These are phyloP conservation scores for Calcarisporium arbuscula DNA, from an alignment of 2,329 filamentous ascomycete species.

Conservation along the genomic window DNA sequence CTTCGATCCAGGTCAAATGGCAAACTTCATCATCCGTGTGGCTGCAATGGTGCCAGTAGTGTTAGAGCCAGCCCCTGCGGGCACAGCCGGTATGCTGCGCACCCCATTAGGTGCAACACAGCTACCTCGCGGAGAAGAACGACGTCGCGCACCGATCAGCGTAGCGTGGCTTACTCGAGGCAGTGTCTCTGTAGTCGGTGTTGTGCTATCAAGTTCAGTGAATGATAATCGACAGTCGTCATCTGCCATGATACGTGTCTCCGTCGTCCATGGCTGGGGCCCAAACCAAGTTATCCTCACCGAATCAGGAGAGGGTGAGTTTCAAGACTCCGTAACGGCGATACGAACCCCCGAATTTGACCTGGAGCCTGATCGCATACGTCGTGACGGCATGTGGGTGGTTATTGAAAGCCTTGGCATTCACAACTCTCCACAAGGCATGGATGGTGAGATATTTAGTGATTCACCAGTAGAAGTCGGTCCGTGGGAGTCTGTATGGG, in stretches of 20 bases:
- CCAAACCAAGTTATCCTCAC: conserved; percentile 60
- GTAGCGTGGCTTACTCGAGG: conserved; percentile 51
- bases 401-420: conserved; percentile 75
- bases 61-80: conserved; percentile 58
- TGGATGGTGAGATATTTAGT: conserved; percentile 48
- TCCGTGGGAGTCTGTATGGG: conserved; percentile 42
- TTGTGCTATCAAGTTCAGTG: conserved; percentile 15
- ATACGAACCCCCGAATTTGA: conserved; percentile 70
- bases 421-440: conserved; percentile 30
- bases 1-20: conserved; percentile 73
- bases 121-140: conserved; percentile 37
- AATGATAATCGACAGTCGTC: conserved; percentile 25
- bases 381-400: conserved; percentile 62
- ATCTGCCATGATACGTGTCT: conserved; percentile 58
- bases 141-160: conserved; percentile 32
- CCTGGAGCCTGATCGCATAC: conserved; percentile 56
- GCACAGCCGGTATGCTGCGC: conserved; percentile 68
- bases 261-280: conserved; percentile 66
- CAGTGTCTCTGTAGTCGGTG: conserved; percentile 25
- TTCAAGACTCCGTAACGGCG: conserved; percentile 59
- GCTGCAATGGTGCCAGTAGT: conserved; percentile 52
- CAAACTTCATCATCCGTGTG: conserved; percentile 69
- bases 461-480: conserved; percentile 39
- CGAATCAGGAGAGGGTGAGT: conserved; percentile 65
- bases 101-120: conserved; percentile 51